Percentiles rank a stretch among this genome's conserved stretches.
phyloP scores from a whole-genome alignment of 306 rosid species.

The Quercus agrifolia region DNA sequence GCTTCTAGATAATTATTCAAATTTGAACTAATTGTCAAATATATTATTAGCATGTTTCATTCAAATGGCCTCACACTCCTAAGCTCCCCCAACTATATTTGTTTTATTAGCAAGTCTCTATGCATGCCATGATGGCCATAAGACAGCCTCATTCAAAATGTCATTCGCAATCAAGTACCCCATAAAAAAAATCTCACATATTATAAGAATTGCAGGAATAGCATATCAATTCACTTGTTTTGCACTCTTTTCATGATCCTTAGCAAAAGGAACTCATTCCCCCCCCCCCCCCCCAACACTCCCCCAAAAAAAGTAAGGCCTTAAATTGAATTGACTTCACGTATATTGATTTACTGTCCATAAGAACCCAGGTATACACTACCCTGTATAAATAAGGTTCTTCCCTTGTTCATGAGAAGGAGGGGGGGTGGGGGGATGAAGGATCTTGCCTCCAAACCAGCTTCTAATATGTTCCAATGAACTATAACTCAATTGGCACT shows the following conservation, averaged over 20 bases:
- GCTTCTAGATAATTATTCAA: background rate
- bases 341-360: background rate
- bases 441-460: no score
- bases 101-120: background rate
- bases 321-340: background rate
- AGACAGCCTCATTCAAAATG: background rate
- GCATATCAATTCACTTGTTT: background rate
- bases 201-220: background rate
- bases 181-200: background rate
- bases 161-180: background rate
- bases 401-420: background rate
- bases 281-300: background rate
- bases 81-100: background rate
- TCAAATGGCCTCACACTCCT: background rate
- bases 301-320: background rate
- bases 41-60: background rate
- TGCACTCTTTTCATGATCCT: background rate
- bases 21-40: background rate
- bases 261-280: background rate
- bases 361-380: background rate
- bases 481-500: no score
- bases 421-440: no score
- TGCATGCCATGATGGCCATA: background rate
- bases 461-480: no score
- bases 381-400: background rate